A percentile compares a stretch with the other conserved stretches of the same genome.
These are phyloP conservation scores for Trichoderma orchidacearum DNA, from an alignment of 495 filamentous ascomycete genomes.

Conservation along the genomic window DNA sequence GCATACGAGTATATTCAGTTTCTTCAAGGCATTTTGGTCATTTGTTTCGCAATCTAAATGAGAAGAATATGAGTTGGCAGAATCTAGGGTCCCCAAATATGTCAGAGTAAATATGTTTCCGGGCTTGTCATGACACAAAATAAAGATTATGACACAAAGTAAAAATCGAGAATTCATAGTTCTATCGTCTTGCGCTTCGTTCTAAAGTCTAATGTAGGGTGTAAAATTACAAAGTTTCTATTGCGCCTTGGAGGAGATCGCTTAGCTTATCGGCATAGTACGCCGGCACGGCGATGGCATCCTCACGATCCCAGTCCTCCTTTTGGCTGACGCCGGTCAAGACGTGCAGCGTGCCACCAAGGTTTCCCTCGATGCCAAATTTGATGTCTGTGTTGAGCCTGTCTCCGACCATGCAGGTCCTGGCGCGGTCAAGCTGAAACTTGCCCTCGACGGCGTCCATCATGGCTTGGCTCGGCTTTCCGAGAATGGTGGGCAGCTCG, in stretches of 20 bases:
- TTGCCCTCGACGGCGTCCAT: slow-evolving; percentile 98
- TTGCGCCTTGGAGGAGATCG: slow-evolving; percentile 40
- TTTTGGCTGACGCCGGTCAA: slow-evolving; percentile 79
- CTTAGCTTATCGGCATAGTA: slow-evolving; percentile 74
- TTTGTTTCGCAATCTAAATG: too few species aligned
- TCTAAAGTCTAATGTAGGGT: background rate
- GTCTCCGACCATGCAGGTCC: slow-evolving; percentile 94
- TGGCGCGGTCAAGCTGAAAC: slow-evolving; percentile 70
- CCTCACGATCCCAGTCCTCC: slow-evolving; percentile 60
- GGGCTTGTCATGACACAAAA: too few species aligned
- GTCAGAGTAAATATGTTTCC: too few species aligned
- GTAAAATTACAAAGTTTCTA: background rate
- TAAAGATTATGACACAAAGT: too few species aligned
- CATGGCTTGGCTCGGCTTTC: slow-evolving; percentile 96
- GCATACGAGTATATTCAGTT: background rate
- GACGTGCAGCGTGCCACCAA: slow-evolving; percentile 86
- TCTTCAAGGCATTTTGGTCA: too few species aligned
- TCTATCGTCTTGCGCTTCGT: background rate
- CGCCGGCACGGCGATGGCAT: slow-evolving; percentile 47
- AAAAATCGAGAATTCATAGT: too few species aligned
- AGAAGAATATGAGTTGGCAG: too few species aligned
- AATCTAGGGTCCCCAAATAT: too few species aligned
- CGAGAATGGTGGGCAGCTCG: slow-evolving; percentile 58
- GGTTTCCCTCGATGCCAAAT: slow-evolving; percentile 80
- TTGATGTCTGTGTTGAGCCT: slow-evolving; percentile 89